Base-by-base conservation (phyloP, 345 rosid species). In the Aethionema arabicum region DNA sequence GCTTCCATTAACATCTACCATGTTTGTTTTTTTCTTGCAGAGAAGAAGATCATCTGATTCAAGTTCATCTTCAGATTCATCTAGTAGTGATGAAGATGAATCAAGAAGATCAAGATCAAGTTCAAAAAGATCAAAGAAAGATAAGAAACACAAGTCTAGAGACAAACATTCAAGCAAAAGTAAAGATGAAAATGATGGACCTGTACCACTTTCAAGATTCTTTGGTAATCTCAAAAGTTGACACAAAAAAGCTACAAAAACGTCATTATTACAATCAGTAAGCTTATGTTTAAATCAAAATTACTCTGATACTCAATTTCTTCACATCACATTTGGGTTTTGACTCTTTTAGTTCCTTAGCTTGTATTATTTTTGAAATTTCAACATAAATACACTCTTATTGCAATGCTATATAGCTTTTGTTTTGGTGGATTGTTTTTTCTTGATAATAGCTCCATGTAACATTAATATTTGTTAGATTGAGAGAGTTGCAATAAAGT, bases 181-280 rank as follows among this genome's bases (percentile, higher is more conserved):
- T 7, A 80, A 74, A 45, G 83, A 85, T 36, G 86, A 63, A 55
- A 73, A 72, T 0, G 83, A 72, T 58, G 98, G 96, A 33, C 97
- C 96, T 10, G 86, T 95, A 11, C 93, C 93, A 4, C 95, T 95
- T 52, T 90, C 99, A 32, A 91, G 66, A 76, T 88, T 90, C 87
- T 95, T 95, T 54, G 96, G 66, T 58, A 90, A 67, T 75, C 55
- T 76, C 57, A 93, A 87, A 77, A 83, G 76, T 69, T 87, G 55
- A 76, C 16, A 54, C 45, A 59, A 41, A 48, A 69, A 70, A 32
- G 16, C 32, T 62, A 45, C 69, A 43, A 47, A 46, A 63, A 33
- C 58, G 56, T 3, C 14, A 70, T 57, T 32, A 40, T 55, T 62
- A 36, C 68, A 63, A 29, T 21, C 36, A 56, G 64, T 41, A 29